phyloP scores from a whole-genome alignment of 192 early-diverging fungal species.

The Phlyctochytrium planicorne region DNA sequence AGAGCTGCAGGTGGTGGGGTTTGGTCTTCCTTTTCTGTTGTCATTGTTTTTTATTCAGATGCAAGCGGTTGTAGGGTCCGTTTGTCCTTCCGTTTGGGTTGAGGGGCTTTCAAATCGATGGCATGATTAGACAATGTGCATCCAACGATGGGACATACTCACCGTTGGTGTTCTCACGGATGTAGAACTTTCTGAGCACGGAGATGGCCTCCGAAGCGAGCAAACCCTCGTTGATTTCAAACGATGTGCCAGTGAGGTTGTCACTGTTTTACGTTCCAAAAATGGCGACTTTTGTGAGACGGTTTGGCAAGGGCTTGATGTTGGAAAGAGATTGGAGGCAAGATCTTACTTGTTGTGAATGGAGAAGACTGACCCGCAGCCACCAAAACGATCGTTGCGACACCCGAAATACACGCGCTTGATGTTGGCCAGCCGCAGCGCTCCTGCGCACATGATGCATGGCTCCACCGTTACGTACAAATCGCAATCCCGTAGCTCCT shows the following conservation, averaged over 20 bases:
- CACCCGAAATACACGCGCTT: constrained; percentile 89
- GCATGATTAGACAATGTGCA: too few species aligned
- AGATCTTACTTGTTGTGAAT: constrained; percentile 66
- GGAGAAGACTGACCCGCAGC: constrained; percentile 83
- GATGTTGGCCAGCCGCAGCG: constrained; percentile 77
- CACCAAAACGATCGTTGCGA: constrained; percentile 94
- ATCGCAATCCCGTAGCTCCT: constrained; percentile 22
- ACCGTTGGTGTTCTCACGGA: constrained; percentile 88
- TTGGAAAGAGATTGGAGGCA: background rate
- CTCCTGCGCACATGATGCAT: constrained; percentile 97
- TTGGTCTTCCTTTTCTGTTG: too few species aligned
- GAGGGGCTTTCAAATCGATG: too few species aligned
- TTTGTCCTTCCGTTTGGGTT: too few species aligned
- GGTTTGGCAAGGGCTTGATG: background rate
- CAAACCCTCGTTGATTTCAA: constrained; percentile 67
- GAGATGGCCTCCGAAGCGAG: constrained; percentile 80
- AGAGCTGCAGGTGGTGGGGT: too few species aligned
- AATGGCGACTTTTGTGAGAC: background rate
- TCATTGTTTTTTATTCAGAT: too few species aligned
- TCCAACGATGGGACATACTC: too few species aligned
- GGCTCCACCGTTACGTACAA: constrained; percentile 98
- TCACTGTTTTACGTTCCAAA: constrained; percentile 4
- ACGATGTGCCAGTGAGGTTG: constrained; percentile 38
- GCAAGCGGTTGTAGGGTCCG: too few species aligned
- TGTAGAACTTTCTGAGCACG: constrained; percentile 86